These are phyloP conservation scores for Colletotrichum scovillei DNA, from an alignment of 2,329 filamentous ascomycete species.

Conservation along the genomic window DNA sequence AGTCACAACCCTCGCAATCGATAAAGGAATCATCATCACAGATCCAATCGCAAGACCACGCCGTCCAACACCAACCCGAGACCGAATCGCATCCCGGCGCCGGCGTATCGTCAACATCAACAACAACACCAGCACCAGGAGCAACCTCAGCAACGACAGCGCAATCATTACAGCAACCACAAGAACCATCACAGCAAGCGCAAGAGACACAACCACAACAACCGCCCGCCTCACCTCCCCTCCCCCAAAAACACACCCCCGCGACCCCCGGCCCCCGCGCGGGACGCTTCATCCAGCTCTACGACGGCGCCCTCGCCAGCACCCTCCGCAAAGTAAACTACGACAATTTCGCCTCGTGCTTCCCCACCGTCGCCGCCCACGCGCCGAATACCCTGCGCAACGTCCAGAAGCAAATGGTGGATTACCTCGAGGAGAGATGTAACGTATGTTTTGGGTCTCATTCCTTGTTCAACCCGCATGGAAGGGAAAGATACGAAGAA, in stretches of 20 bases:
- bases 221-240: conserved; percentile 49
- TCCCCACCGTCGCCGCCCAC: conserved; percentile 66
- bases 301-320: conserved; percentile 61
- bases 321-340: conserved; percentile 64
- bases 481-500: conserved; percentile 23
- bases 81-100: background rate
- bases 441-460: conserved; percentile 48
- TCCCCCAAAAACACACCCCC: conserved; percentile 54
- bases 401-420: conserved; percentile 70
- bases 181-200: background rate
- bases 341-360: conserved; percentile 70
- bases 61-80: background rate
- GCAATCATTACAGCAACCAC: background rate
- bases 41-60: background rate
- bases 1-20: background rate
- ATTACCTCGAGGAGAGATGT: conserved; percentile 64
- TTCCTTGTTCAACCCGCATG: background rate
- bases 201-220: background rate
- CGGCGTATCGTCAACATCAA: background rate
- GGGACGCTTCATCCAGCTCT: conserved; percentile 63
- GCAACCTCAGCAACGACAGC: background rate
- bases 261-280: conserved; percentile 68
- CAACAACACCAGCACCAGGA: background rate
- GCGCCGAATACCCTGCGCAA: conserved; percentile 63
- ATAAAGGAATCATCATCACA: background rate